Conservation (phyloP, 2,329 filamentous ascomycete species). For the Fusarium beomiforme region DNA sequence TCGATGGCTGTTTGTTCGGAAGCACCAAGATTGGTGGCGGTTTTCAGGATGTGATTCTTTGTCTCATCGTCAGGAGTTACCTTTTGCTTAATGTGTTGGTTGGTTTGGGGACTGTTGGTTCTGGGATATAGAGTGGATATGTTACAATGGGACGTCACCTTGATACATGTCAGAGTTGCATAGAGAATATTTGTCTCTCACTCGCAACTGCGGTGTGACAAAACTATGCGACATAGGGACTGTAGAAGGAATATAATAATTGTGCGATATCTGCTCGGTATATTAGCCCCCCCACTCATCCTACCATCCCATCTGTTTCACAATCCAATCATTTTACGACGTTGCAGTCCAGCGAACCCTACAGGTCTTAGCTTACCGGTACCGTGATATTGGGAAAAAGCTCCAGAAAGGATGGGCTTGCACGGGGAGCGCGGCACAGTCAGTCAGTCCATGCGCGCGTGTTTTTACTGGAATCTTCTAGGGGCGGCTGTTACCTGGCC, state of each 20-base stretch:
- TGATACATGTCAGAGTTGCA: neutral
- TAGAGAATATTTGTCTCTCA: neutral
- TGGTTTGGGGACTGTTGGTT: neutral
- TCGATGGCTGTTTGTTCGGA: slow-evolving; percentile 48
- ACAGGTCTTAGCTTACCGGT: neutral
- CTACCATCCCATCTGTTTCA: neutral
- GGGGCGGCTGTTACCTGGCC: neutral
- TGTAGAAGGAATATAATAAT: neutral
- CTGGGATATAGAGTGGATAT: neutral
- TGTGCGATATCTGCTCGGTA: neutral
- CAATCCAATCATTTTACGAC: neutral
- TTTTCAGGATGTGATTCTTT: slow-evolving; percentile 47
- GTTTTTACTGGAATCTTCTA: neutral
- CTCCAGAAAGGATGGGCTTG: neutral
- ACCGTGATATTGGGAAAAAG: neutral
- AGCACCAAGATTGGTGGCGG: slow-evolving; percentile 50
- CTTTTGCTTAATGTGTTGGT: slow-evolving; percentile 44
- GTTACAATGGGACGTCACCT: neutral
- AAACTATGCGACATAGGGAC: neutral
- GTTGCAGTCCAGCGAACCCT: neutral
- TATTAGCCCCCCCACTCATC: neutral
- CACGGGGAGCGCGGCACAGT: neutral
- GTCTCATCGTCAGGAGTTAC: slow-evolving; percentile 47
- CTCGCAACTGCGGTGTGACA: neutral
- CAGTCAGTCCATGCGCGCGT: neutral